Evolutionary conservation across 257 asterid genomes (phyloP).

Genomic region (Solanum pennellii): DNA sequence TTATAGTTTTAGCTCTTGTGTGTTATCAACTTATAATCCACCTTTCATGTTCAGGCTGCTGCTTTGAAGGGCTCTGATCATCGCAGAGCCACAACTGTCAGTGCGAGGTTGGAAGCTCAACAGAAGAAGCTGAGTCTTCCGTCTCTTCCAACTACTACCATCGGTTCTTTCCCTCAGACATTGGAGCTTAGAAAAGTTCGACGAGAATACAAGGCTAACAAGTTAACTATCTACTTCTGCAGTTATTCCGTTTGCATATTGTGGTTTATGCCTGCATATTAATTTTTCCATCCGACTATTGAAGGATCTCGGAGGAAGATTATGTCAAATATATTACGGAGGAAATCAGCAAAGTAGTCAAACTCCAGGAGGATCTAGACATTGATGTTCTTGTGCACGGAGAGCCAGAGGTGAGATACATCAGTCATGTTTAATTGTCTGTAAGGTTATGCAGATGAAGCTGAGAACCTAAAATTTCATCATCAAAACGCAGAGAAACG

Average conservation of each 20-base stretch:
- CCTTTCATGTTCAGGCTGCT: constrained; percentile 39
- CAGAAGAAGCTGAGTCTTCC: constrained; percentile 97
- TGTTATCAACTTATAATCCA: neutral
- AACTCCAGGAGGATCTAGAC: constrained; percentile 97
- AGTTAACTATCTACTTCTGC: constrained; percentile 26
- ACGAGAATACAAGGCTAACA: constrained; percentile 93
- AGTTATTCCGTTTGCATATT: neutral
- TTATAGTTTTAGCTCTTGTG: neutral
- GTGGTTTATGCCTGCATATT: neutral
- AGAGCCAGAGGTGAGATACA: constrained; percentile 80
- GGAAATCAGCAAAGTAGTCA: constrained; percentile 88
- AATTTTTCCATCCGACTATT: constrained; percentile 1
- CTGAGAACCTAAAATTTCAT: neutral
- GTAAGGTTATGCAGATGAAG: neutral
- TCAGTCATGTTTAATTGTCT: neutral
- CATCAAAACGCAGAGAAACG: constrained; percentile 59
- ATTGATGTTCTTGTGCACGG: constrained; percentile 98
- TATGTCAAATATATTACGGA: constrained; percentile 65
- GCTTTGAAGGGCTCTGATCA: constrained; percentile 91
- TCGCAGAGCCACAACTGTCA: constrained; percentile 86
- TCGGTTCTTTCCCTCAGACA: constrained; percentile 97
- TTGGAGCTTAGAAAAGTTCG: constrained; percentile 90
- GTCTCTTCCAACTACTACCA: constrained; percentile 92
- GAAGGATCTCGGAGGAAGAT: constrained; percentile 78
- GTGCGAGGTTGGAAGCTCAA: constrained; percentile 87